phyloP scores from a whole-genome alignment of 129 eudicot genomes.

The Gnaphalium uliginosum region DNA sequence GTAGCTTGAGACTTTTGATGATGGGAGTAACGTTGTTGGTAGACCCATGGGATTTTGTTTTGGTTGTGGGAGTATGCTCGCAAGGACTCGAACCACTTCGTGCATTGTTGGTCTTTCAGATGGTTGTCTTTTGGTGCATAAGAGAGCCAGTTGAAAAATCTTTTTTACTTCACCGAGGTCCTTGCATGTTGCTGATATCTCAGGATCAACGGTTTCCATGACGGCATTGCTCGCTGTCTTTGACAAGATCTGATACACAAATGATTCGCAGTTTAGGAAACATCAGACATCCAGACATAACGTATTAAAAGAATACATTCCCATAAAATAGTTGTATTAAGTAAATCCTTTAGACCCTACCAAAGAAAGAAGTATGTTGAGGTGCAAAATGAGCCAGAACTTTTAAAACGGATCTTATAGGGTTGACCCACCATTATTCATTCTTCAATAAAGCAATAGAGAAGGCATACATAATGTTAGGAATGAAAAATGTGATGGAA shows the following conservation, averaged over 20 bases:
- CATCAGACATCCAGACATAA: background rate
- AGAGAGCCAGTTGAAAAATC: conserved; percentile 86
- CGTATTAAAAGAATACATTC: no score
- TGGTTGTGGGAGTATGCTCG: conserved; percentile 52
- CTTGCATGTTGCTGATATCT: conserved; percentile 67
- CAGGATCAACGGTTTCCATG: conserved; percentile 91
- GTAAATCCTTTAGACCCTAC: no score
- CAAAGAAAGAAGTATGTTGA: no score
- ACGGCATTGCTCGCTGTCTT: conserved; percentile 88
- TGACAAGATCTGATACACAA: conserved; percentile 53
- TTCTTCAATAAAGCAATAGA: background rate
- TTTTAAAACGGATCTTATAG: background rate
- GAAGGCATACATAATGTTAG: background rate
- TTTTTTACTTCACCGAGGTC: conserved; percentile 80
- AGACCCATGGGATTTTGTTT: conserved; percentile 33
- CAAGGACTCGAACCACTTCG: conserved; percentile 87
- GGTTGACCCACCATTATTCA: background rate
- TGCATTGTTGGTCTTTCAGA: conserved; percentile 94
- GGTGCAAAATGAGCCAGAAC: no score
- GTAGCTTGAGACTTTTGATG: conserved; percentile 66
- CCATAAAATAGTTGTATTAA: no score
- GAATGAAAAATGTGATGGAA: background rate
- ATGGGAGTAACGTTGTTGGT: conserved; percentile 34
- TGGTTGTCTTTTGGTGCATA: conserved; percentile 91
- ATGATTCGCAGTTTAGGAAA: background rate